Evolutionary conservation across 768 basidiomycete genomes (phyloP), one percentile per base, ranked within the genome.

Genomic region (Dacryopinax primogenitus): DNA sequence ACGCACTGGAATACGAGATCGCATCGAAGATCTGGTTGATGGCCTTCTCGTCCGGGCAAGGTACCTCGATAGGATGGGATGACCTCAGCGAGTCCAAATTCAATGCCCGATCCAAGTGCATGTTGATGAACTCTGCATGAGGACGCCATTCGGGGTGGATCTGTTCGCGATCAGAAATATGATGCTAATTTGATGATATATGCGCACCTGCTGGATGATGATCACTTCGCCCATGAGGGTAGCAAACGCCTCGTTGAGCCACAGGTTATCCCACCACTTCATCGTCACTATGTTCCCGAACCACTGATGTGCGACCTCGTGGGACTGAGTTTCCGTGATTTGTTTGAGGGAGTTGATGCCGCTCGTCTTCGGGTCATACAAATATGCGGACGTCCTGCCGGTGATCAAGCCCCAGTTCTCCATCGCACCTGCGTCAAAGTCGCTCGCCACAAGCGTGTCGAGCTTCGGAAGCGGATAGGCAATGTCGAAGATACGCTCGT

Each of bases 321-420:
- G 95, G 70, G 84, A 84, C 75, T 92, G 90, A 0, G 82, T 83
- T 13, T 79, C 75, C 1, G 88, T 88, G 65, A 95, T 83, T n/a
- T 81, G 77, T 74, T 92, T 90, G 80, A 87, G 89, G 39, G 85
- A 86, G 11, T 77, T 76, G 61, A 92, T 75, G 70, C 90, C 87
- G 28, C 82, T 81, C 64, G 82, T 85, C 72, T 86, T 78, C n/a
- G 84, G 84, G 73, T 96, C 88, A 67, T 89, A 80, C 44, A 95
- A 76, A 73, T 90, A 88, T 2, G 85, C 87, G 41, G 79, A 84
- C 0, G 92, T 93, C 45, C 93, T 79, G 21, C 93, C 94, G 15
- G 88, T 94, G 72, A 96, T 96, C 65, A 95, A 77, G 30, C 90
- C 91, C 89, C 89, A 92, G 74, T 92, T 93, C 75, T 96, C 94